Percentiles rank a stretch among this genome's conserved stretches.
These are phyloP conservation scores for Apiospora pterosperma DNA, from an alignment of 2,329 filamentous ascomycete genomes.

Conservation along the genomic window DNA sequence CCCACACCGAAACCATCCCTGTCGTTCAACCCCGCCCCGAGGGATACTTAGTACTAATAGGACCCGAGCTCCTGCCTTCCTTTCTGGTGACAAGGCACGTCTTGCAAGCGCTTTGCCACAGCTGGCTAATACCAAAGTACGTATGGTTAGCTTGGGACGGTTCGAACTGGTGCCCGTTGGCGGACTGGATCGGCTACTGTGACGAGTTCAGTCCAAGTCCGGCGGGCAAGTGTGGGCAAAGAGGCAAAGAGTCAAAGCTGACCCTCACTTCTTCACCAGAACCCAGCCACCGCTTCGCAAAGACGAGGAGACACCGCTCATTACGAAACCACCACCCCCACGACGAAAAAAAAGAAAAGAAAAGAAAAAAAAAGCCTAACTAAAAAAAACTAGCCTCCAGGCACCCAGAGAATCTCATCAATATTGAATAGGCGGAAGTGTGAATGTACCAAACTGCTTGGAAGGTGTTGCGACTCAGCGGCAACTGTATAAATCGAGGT, in stretches of 20 bases:
- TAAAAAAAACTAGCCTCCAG: background rate
- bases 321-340: background rate
- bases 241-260: background rate
- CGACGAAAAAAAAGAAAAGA: background rate
- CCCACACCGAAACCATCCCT: background rate
- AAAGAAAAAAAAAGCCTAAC: background rate
- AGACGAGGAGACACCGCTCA: background rate
- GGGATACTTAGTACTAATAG: background rate
- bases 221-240: background rate
- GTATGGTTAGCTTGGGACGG: background rate
- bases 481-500: background rate
- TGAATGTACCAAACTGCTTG: background rate
- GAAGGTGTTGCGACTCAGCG: background rate
- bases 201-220: background rate
- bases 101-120: background rate
- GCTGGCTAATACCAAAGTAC: background rate
- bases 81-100: background rate
- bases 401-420: background rate
- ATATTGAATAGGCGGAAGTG: background rate
- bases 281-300: background rate
- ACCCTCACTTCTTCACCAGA: background rate
- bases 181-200: background rate
- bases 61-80: slow-evolving; percentile 1
- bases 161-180: slow-evolving; percentile 1
- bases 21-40: background rate